A percentile compares a stretch with the other conserved stretches of the same genome.
Evolutionary conservation across 441 rosid genomes (phyloP).

Genomic region (Gossypium trilobum): DNA sequence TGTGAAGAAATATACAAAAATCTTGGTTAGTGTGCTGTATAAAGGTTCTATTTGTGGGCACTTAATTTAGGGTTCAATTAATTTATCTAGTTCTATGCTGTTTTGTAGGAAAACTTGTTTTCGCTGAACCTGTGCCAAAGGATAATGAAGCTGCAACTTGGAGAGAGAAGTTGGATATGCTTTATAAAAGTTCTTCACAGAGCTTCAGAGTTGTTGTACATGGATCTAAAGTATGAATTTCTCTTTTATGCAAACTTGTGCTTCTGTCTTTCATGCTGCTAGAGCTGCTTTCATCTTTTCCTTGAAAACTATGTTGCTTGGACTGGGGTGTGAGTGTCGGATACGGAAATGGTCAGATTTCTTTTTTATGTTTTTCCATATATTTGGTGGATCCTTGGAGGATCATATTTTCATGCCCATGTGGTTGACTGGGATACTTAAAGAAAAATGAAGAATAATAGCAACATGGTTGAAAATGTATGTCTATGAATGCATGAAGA

Average conservation of each 20-base stretch:
- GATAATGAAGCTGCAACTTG: constrained; percentile 97
- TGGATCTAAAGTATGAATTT: constrained; percentile 81
- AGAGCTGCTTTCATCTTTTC: constrained; percentile 4
- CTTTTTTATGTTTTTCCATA: background rate
- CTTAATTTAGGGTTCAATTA: constrained; percentile 13
- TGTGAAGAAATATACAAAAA: constrained; percentile 96
- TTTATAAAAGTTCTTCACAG: constrained; percentile 94
- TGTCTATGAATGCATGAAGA: background rate
- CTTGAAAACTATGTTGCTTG: background rate
- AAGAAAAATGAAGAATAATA: background rate
- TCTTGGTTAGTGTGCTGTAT: constrained; percentile 47
- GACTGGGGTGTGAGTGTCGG: background rate
- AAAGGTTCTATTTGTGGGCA: constrained; percentile 3
- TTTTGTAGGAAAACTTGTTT: constrained; percentile 85
- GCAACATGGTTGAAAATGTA: background rate
- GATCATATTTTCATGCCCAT: background rate
- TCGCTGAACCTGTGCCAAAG: constrained; percentile 87
- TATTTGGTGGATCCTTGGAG: background rate
- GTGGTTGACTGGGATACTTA: background rate
- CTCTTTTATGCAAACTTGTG: constrained; percentile 5
- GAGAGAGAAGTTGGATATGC: constrained; percentile 95
- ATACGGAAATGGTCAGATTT: background rate
- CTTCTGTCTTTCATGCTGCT: background rate
- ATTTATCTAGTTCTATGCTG: constrained; percentile 16
- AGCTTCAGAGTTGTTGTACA: constrained; percentile 97